Base-by-base conservation (phyloP, 345 rosid species). In the Salix purpurea region DNA sequence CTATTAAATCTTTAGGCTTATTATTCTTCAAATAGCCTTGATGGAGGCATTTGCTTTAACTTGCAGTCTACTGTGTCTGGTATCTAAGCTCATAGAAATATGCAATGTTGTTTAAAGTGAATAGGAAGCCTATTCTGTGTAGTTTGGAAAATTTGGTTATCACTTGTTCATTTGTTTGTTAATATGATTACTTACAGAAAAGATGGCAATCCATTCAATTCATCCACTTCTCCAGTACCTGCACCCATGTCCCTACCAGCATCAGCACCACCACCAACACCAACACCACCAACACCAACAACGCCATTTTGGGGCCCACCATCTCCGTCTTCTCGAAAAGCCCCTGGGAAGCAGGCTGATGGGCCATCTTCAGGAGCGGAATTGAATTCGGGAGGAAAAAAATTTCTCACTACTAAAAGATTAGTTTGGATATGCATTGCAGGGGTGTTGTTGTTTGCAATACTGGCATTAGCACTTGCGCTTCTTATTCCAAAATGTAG, bases 191-290 rank as follows among this genome's bases (percentile, higher is more conserved):
- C 61, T 67, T 88, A 85, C 91, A 96, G 99, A 78, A 84, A 85
- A 74, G 97, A 90, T 69, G 98, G 98, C 48, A 96, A 96, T 83
- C 87, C 75, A 2, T 94, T 94, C 83, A 96, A 92, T 82, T 62
- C 86, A 21, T 78, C 84, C 39, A 74, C 85, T 67, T 75, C 92
- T 76, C 90, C 98, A 12, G 69, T 77, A 72, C 85, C 90, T 79
- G 82, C 95, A 23, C 89, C 97, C 32, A 28, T 75, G 37, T 77
- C 90, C 46, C 78, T 94, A 68, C 74, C 78, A 65, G 76, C 80
- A 66, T 72, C 90, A 73, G 79, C 92, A 15, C 83, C 84, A 18
- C 30, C 85, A 44, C 81, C 82, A 16, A 70, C 89, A 61, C 85
- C 96, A 28, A 28, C 30, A 30, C 67, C 87, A 71, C 48, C 48